phyloP scores from a whole-genome alignment of 2,329 filamentous ascomycete species.

The Leptosphaerulina australis region DNA sequence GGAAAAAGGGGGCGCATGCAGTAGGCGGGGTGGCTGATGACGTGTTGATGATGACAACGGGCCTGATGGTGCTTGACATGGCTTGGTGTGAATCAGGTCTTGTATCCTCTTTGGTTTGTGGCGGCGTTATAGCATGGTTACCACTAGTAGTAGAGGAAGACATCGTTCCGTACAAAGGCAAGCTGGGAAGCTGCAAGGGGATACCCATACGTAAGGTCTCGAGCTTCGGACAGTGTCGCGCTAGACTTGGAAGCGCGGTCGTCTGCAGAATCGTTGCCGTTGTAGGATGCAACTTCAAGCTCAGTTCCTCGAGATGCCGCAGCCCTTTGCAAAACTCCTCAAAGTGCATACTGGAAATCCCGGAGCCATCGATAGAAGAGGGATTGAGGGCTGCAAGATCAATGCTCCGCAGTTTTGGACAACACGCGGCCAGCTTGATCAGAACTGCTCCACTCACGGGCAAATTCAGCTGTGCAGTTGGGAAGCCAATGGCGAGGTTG shows the following conservation, averaged over 20 bases:
- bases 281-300: conserved; percentile 36
- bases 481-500: conserved; percentile 32
- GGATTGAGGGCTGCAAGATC: conserved; percentile 36
- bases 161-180: conserved; percentile 19
- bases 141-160: background rate
- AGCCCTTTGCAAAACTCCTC: conserved; percentile 35
- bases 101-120: conserved; percentile 4
- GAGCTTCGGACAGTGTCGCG: conserved; percentile 32
- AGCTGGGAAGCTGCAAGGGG: conserved; percentile 29
- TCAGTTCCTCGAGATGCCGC: conserved; percentile 31
- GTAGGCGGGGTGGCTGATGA: conserved; percentile 1
- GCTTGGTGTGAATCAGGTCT: conserved; percentile 10
- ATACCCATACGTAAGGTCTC: conserved; percentile 38
- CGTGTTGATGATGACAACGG: background rate
- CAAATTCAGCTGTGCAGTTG: conserved; percentile 29
- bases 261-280: conserved; percentile 32
- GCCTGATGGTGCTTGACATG: conserved; percentile 11
- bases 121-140: conserved; percentile 20
- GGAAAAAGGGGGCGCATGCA: conserved; percentile 28
- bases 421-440: conserved; percentile 28
- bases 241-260: conserved; percentile 37
- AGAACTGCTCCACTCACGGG: conserved; percentile 30
- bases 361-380: conserved; percentile 38
- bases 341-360: conserved; percentile 35
- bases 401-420: conserved; percentile 33